phyloP scores from a whole-genome alignment of 805 yeast genomes.

The Schwanniomyces pseudopolymorphus region DNA sequence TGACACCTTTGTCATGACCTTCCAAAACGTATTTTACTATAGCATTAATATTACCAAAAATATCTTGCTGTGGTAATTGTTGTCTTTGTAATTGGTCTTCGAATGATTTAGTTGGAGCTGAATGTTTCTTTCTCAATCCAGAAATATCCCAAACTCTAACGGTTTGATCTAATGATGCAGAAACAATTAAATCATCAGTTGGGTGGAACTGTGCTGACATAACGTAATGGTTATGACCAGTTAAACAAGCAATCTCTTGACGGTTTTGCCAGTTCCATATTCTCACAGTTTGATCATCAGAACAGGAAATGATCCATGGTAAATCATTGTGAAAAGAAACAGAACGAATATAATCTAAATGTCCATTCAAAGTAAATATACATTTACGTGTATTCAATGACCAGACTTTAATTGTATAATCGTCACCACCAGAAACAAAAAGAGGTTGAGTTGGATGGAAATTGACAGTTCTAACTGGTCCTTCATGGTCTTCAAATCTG shows the following conservation, averaged over 20 bases:
- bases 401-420: slow-evolving; percentile 94
- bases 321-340: slow-evolving; percentile 92
- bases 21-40: slow-evolving; percentile 93
- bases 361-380: slow-evolving; percentile 87
- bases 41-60: slow-evolving; percentile 92
- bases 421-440: slow-evolving; percentile 97
- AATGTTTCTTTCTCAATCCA: slow-evolving; percentile 90
- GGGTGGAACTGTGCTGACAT: slow-evolving; percentile 99
- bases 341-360: slow-evolving; percentile 91
- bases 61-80: slow-evolving; percentile 81
- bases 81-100: slow-evolving; percentile 58
- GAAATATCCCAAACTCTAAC: slow-evolving; percentile 98
- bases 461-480: slow-evolving; percentile 93
- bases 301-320: slow-evolving; percentile 95
- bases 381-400: slow-evolving; percentile 88
- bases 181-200: slow-evolving; percentile 87
- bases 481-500: slow-evolving; percentile 96
- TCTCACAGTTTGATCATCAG: slow-evolving; percentile 97
- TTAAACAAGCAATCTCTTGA: slow-evolving; percentile 92
- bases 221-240: slow-evolving; percentile 98
- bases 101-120: slow-evolving; percentile 62
- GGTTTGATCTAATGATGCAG: slow-evolving; percentile 97
- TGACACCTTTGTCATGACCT: slow-evolving; percentile 98
- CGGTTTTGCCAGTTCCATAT: slow-evolving; percentile 99
- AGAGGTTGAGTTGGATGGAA: slow-evolving; percentile 98